Evolutionary conservation across 2,329 filamentous ascomycete genomes (phyloP), one percentile per base, ranked within the genome.

Genomic region (Alternaria arbusti): DNA sequence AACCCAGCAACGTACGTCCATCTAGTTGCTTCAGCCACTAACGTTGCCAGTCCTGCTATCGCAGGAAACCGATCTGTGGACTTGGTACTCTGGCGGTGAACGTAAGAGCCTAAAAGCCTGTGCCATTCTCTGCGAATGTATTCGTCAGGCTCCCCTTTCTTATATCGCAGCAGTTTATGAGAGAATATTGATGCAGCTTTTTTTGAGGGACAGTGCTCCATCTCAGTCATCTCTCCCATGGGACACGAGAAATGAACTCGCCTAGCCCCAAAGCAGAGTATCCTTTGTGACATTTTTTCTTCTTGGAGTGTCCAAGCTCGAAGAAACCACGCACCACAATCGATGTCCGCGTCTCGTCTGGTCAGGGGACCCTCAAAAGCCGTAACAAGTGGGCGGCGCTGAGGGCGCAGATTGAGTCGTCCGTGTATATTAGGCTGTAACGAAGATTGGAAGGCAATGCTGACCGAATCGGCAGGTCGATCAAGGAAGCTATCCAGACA

Each of bases 251-350:
- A n/a, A 28, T 55, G 43, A 1, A 45, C 43, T 23, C 36, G 52
- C 0, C 22, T 3, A 5, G 17, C 9, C 1, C 52, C 52, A 30
- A 55, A 55, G 36, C 3, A 45, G 0, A 55, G 32, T 12, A 25
- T 9, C 3, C 52, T 36, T 11, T 23, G 22, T 15, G 52, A 44
- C 22, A 45, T 3, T 9, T 55, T 22, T 26, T 55, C 10, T 13
- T 55, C 52, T 44, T 55, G 52, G 3, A 55, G 43, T 6, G 52
- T 55, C 52, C 52, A 55, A 17, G 52, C 52, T 0, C 52, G 52
- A 6, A 20, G 0, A 6, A 0, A 25, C 32, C 52, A 55, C 5
- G 36, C 23, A 8, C 52, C 36, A 17, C n/a, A n/a, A n/a, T n/a
- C n/a, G n/a, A n/a, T n/a, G n/a, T n/a, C n/a, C n/a, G n/a, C n/a